Base-by-base conservation (phyloP, 2,329 filamentous ascomycete species). In the Colletotrichum nymphaeae region DNA sequence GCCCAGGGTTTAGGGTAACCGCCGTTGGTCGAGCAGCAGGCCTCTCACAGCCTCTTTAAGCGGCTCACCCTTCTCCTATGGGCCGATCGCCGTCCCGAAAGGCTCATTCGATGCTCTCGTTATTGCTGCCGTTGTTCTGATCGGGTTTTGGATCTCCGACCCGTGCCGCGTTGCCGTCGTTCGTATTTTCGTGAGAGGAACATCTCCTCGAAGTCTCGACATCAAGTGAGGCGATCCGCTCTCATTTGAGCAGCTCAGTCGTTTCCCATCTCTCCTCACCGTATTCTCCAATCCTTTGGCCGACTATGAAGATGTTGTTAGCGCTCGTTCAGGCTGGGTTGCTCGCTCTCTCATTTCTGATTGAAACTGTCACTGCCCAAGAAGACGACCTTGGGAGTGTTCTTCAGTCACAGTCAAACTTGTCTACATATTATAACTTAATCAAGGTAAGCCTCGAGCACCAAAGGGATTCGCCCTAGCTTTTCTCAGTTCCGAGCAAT, bases 341-440 rank as follows among this genome's bases (percentile, higher is more conserved):
- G 9, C 11, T 74, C 19, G 53, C 37, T 4, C 63, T 74, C 14
- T 12, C 42, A 22, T 53, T 24, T 12, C 12, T 42, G 5, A 14
- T 62, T 19, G 1, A n/a, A 32, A 53, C 74, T 6, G 71, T 42
- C 37, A 74, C 76, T 5, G 76, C 76, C 22, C 74, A 76, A 12
- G 75, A 77, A 8, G 72, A 75, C 1, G 84, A 86, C 73, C 75
- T 88, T 58, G 84, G 83, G 2, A 79, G 78, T 8, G 79, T 86
- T 26, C 76, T 88, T 14, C 77, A 80, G 6, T 78, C 77, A 4
- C 80, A 86, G 62, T 79, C 80, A 67, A 84, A 87, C 63, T 79
- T 88, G 49, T 84, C 81, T 9, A 87, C 81, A 2, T 87, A 84
- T 75, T 84, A 85, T 74, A 78, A 80, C 22, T 77, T 87, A 63